Evolutionary conservation across 2,329 filamentous ascomycete species (phyloP), one percentile per base, ranked within the genome.

Genomic region (Juglanconis juglandina): DNA sequence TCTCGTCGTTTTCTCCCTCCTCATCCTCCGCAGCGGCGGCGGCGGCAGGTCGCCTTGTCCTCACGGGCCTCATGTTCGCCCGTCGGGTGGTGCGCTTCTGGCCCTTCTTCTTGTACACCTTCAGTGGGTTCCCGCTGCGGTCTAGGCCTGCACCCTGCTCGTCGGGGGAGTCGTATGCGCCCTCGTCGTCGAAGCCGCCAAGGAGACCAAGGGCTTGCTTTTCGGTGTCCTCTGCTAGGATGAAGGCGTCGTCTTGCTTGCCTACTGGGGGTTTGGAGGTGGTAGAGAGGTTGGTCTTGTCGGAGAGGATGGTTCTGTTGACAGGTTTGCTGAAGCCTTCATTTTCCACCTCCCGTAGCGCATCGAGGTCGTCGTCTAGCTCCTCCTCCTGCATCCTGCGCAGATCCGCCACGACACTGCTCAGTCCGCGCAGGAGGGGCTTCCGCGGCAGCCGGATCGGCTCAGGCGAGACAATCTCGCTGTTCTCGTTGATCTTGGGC

Each of bases 91-190:
- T 91, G 63, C 91, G 81, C 78, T 95, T 95, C 71, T 90, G 83
- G 0, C 90, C 90, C 77, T 90, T 91, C 82, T 95, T 95, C 80
- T 93, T 94, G 78, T 83, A 94, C 1, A 84, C 74, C 57, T 81
- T 84, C 42, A 86, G 71, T 2, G 86, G 86, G 63, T 83, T 79
- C 1, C 86, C 86, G 66, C 85, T 76, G n/a, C 77, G 78, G 56
- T 78, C 84, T 11, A 81, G 59, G 24, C 66, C 64, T n/a, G 73
- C 70, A 0, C 77, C 74, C 1, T 82, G 81, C n/a, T 83, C 81
- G 3, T 75, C 76, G 1, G 76, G 73, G 63, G 81, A 83, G 69
- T 88, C 86, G 67, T 84, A 83, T 61, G 79, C 67, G 7, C 68
- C 79, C 66, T 88, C 86, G 59, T 89, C 85, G 60, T 89, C 87